Base-by-base conservation (phyloP, 2,329 filamentous ascomycete species). In the Stromatinia cepivora region DNA sequence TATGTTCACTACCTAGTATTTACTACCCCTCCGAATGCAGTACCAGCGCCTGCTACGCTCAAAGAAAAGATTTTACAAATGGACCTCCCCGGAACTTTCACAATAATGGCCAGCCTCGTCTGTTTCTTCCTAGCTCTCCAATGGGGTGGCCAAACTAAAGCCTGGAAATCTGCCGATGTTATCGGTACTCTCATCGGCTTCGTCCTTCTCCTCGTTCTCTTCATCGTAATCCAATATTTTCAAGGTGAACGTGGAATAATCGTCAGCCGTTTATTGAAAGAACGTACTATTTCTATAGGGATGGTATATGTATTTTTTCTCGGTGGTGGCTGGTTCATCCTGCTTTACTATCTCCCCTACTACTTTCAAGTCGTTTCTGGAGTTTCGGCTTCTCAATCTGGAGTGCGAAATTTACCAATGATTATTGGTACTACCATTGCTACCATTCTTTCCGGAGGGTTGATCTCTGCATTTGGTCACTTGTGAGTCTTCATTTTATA, bases 181-280 rank as follows among this genome's bases (percentile, higher is more conserved):
- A 79, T 84, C 59, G 82, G 81, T 5, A 79, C 81, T 5, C 76
- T 84, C 25, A 79, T 84, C 59, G 81, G 81, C 10, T 79, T 78
- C 71, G 73, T 71, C 1, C 45, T 77, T 22, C 69, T 81, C 31
- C 50, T 80, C 4, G 69, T 76, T 13, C 72, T 74, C 28, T 84
- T 83, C 75, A 71, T 72, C 10, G 69, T 77, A 22, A 75, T 79
- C 13, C 80, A 84, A 71, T 82, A 75, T 67, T 81, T 73, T 48
- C 80, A 82, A 70, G 84, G 83, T 6, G 82, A 84, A 31, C 77
- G 80, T 2, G 84, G 85, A 46, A 86, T 87, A 80, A 78, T 87
- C 3, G 81, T 83, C 0, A 78, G 81, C 1, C 81, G 81, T 0
- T 78, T 87, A 45, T 66, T 86, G 10, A 76, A 74, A 20, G 78